Base-by-base conservation (phyloP, 2,329 filamentous ascomycete species). In the Ramularia collo-cygni region DNA sequence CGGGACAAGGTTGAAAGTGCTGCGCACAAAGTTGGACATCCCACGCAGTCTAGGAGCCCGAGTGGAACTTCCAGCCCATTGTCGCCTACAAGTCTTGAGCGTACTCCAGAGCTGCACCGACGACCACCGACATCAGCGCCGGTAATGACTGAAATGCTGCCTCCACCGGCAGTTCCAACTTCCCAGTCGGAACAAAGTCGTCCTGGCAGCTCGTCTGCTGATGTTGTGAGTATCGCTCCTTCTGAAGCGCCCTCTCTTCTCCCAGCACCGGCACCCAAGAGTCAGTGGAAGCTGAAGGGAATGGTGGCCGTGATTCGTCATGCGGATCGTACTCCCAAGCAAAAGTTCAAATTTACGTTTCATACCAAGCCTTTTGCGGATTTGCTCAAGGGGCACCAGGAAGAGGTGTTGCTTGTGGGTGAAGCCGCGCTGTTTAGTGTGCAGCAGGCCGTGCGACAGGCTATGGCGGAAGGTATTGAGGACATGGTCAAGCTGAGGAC, bases 281-380 rank as follows among this genome's bases (percentile, higher is more conserved):
- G 94, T 57, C 87, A 92, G 8, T 98, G 92, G 92, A 96, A 95
- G 63, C 71, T 98, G 37, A 98, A 98, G 66, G 92, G 92, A 9
- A 89, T 98, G 66, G 90, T 98, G 1, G 90, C 89, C 2, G 92
- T 98, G 12, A 88, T 98, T 50, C 80, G 92, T 18, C 92, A 98
- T 64, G 93, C 93, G 2, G 92, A 98, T 66, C 83, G 92, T 41
- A 98, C 92, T 1, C 92, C 92, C 2, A 98, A 98, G 66, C 92
- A 98, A 57, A 98, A 98, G 62, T 95, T 95, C 72, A 98, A 98
- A 62, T 98, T 96, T 57, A 98, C 92, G 0, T 96, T 98, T 55
- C 92, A 98, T 59, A 94, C 88, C 0, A 86, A 89, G 47, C 92
- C 92, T 0, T 98, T 98, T 57, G 89, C 98, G 48, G 85, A 94